Percentiles rank a stretch among this genome's conserved stretches.
Evolutionary conservation across 2,329 filamentous ascomycete species (phyloP).

Genomic region (Cladophialophora exuberans): DNA sequence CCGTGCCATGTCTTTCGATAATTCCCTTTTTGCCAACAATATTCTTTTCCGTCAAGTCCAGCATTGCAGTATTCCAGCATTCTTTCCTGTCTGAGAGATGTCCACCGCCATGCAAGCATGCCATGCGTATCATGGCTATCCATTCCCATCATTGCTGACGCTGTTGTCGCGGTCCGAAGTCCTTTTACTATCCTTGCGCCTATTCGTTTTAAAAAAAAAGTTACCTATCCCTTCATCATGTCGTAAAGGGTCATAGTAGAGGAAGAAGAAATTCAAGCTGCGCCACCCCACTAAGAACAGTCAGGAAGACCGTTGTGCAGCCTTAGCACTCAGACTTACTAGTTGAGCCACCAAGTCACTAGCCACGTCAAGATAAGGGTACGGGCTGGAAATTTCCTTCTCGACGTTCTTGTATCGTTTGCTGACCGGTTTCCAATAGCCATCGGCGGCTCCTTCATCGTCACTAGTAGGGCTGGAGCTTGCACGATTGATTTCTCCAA

Average conservation of each 20-base stretch:
- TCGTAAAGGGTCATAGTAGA: constrained; percentile 2
- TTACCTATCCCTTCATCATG: background rate
- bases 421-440: constrained; percentile 55
- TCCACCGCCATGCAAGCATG: too few relatives aligned
- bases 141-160: too few relatives aligned
- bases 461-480: constrained; percentile 26
- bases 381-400: constrained; percentile 93
- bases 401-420: constrained; percentile 68
- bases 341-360: constrained; percentile 91
- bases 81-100: too few relatives aligned
- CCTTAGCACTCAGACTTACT: constrained; percentile 68
- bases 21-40: too few relatives aligned
- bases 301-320: constrained; percentile 16
- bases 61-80: too few relatives aligned
- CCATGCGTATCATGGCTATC: too few relatives aligned
- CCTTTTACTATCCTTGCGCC: too few relatives aligned
- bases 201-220: too few relatives aligned
- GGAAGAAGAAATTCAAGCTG: constrained; percentile 18
- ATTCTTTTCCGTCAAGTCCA: too few relatives aligned
- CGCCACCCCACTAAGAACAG: constrained; percentile 26
- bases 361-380: constrained; percentile 93
- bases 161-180: too few relatives aligned
- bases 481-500: constrained; percentile 38
- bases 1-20: too few relatives aligned
- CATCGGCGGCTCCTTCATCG: constrained; percentile 44